These are phyloP conservation scores for Argentina anserina DNA, from an alignment of 306 rosid genomes.

Conservation along the genomic window DNA sequence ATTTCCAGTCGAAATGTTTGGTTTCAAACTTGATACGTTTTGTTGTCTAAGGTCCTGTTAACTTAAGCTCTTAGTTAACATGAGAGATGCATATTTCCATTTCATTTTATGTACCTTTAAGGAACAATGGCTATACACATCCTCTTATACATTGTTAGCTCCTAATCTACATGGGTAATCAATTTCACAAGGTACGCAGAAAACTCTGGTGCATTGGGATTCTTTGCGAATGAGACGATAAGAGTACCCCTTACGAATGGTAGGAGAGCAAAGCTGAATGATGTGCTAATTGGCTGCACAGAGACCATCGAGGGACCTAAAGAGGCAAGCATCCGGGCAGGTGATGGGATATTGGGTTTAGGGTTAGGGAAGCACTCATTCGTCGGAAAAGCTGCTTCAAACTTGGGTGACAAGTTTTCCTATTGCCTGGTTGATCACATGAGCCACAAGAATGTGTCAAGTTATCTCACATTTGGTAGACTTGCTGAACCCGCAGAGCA, in stretches of 20 bases:
- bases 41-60: not conserved
- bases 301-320: constrained; percentile 14
- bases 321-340: constrained; percentile 19
- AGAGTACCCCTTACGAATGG: constrained; percentile 45
- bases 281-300: constrained; percentile 70
- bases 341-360: constrained; percentile 70
- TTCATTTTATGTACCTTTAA: too few relatives aligned
- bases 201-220: constrained; percentile 52
- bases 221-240: constrained; percentile 63
- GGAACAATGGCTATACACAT: too few relatives aligned
- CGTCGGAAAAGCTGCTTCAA: constrained; percentile 28
- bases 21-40: not conserved
- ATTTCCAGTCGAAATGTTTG: not conserved
- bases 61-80: too few relatives aligned
- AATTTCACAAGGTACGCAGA: constrained; percentile 50
- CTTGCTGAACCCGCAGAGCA: not conserved
- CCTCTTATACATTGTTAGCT: not conserved
- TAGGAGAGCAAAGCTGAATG: constrained; percentile 23
- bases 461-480: constrained; percentile 48
- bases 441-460: constrained; percentile 43
- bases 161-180: not conserved
- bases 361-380: constrained; percentile 46
- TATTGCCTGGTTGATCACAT: constrained; percentile 79
- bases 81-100: too few relatives aligned
- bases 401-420: constrained; percentile 54